Base-by-base conservation (phyloP, 2,329 filamentous ascomycete genomes). In the Colletotrichum sp. region DNA sequence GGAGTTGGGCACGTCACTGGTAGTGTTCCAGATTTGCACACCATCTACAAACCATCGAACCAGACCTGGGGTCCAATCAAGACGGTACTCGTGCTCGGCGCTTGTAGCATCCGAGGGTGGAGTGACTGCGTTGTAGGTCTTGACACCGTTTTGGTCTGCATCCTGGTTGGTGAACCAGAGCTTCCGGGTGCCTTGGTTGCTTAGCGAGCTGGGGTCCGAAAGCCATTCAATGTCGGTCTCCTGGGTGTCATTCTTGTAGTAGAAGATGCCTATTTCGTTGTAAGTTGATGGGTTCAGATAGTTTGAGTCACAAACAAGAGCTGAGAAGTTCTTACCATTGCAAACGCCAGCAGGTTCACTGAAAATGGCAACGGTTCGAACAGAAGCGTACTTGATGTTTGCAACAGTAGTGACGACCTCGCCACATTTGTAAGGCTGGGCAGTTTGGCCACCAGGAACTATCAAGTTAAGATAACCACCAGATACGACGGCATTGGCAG, bases 181-280 rank as follows among this genome's bases (percentile, higher is more conserved):
- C 18, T 76, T 72, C n/a, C 80, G 78, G 15, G 76, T 73, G 5
- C 82, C 82, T 5, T 21, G 38, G 48, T 83, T 82, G 43, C 81
- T 82, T 8, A 77, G 30, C 2, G 80, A 82, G 2, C 75, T 75
- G 13, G 79, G 38, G 15, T 83, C 81, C 1, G 82, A 83, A 16
- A 83, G 80, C 82, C 82, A 83, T 67, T 83, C 82, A 8, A 83
- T 83, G 3, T 83, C 82, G 2, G 78, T 80, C 64, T 83, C 82
- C 28, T 83, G 82, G 6, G 67, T 80, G 16, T 81, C 78, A 0
- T 72, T 77, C 8, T 78, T 21, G 69, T 82, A 83, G 34, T 82
- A 81, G 77, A 83, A 83, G 68, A 82, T 82, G 36, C 82, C 82
- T 83, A 5, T 18, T 5, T 8, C 3, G 3, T 16, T 30, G 5